phyloP scores from a whole-genome alignment of 2,329 filamentous ascomycete species.

The Penicillium sp. region DNA sequence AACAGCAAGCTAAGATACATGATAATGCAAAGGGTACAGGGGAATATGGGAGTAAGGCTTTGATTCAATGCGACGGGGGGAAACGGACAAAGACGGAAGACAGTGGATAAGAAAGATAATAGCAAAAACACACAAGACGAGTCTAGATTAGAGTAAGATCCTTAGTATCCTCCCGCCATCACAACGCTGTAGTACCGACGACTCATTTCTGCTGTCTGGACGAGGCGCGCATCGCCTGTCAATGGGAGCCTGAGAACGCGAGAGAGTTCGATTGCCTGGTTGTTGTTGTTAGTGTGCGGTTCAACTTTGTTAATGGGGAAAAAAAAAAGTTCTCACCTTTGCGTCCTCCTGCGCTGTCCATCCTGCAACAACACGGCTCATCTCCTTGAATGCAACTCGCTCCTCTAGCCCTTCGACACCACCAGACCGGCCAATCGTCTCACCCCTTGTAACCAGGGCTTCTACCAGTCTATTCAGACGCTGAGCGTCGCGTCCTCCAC shows the following conservation, averaged over 20 bases:
- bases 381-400: conserved; percentile 78
- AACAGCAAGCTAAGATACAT: conserved; percentile 21
- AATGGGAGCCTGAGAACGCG: conserved; percentile 53
- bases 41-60: conserved; percentile 1
- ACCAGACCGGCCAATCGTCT: conserved; percentile 56
- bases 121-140: not conserved
- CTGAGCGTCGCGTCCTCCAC: conserved; percentile 45
- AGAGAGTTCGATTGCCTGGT: conserved; percentile 41
- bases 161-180: conserved; percentile 56
- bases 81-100: not conserved
- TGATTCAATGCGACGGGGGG: not conserved
- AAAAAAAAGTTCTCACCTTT: conserved; percentile 52
- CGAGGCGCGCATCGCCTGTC: conserved; percentile 73
- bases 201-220: conserved; percentile 72
- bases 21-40: conserved; percentile 7
- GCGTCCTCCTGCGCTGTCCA: conserved; percentile 66
- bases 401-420: conserved; percentile 61
- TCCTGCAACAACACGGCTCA: conserved; percentile 74
- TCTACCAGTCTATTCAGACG: conserved; percentile 53
- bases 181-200: conserved; percentile 70
- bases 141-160: conserved; percentile 17
- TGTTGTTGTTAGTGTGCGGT: conserved; percentile 4
- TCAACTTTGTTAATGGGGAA: not conserved
- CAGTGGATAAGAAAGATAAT: not conserved
- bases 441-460: conserved; percentile 50